Base-by-base conservation (phyloP, 179 eudicot genomes). In the Camellia oleifera region DNA sequence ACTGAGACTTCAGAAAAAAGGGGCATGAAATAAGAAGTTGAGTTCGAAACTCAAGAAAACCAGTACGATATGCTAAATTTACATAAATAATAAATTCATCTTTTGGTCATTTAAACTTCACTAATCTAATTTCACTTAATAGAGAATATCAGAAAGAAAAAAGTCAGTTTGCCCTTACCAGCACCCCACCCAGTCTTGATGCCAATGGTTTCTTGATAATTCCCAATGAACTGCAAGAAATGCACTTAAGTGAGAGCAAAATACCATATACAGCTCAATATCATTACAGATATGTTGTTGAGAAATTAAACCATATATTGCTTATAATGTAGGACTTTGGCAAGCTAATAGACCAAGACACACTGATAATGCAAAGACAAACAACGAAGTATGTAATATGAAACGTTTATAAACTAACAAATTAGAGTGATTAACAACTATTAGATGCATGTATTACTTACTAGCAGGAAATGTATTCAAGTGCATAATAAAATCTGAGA, bases 121-220 rank as follows among this genome's bases (percentile, higher is more conserved):
- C 42, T 40, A 53, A 66, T 7, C 45, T 40, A 11, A 76, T 70
- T 44, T 8, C 52, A 15, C 1, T 54, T 45, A 52, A 54, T 5
- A 69, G 23, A 71, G 26, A 50, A 66, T 11, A 40, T 61, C 11
- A 17, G 20, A 62, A 69, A 56, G 46, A 81, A 53, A 42, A 85
- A 13, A 63, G 67, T 32, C 52, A 48, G 52, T 56, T 9, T 58
- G 45, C 72, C 78, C 86, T 88, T 86, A 94, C 98, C 97, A 77
- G 94, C 83, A 78, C 97, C 98, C 97, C 97, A 94, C 9, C 95
- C 97, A 76, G 93, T 91, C 89, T 71, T 92, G 81, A 85, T 73
- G 81, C 97, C 98, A 86, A 80, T 77, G 4, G 89, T 85, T 84
- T 93, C 97, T 84, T 92, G 97, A 79, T 88, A 91, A 79, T 92